Conservation (phyloP, 1,284 basidiomycete genomes). For the Pterulicium gracile region DNA sequence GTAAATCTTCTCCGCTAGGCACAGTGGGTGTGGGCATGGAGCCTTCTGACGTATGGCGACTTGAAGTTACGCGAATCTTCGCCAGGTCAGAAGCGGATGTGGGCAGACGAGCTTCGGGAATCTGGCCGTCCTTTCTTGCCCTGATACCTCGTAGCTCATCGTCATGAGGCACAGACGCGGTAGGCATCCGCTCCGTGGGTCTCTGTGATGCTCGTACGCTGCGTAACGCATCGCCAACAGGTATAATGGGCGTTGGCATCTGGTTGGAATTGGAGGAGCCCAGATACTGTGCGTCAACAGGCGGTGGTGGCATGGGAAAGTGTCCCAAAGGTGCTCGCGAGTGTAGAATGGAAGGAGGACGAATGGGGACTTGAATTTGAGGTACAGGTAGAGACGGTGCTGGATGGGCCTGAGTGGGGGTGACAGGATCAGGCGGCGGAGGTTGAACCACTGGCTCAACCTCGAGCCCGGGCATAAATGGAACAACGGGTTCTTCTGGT, state of each 20-base stretch:
- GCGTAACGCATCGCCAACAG: neutral
- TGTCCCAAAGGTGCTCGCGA: neutral
- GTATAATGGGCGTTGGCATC: neutral
- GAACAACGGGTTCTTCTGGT: too few species aligned
- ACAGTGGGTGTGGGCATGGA: neutral
- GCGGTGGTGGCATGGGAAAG: conserved; percentile 1
- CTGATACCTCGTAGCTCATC: neutral
- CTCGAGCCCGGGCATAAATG: neutral
- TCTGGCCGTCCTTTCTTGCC: neutral
- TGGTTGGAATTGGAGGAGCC: neutral
- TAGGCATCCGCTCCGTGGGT: neutral
- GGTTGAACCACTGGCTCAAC: neutral
- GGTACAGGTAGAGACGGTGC: neutral
- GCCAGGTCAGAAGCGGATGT: neutral
- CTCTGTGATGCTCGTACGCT: neutral
- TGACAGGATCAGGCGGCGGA: neutral
- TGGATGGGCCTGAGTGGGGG: neutral
- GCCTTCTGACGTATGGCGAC: neutral
- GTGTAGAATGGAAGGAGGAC: too few species aligned
- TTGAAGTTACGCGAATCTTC: neutral
- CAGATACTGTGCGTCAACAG: neutral
- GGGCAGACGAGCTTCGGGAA: neutral
- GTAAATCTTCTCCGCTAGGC: neutral
- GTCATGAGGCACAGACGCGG: neutral
- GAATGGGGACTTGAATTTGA: neutral